Evolutionary conservation across 805 yeast genomes (phyloP).

Genomic region (Blastobotrys mokoenaii): DNA sequence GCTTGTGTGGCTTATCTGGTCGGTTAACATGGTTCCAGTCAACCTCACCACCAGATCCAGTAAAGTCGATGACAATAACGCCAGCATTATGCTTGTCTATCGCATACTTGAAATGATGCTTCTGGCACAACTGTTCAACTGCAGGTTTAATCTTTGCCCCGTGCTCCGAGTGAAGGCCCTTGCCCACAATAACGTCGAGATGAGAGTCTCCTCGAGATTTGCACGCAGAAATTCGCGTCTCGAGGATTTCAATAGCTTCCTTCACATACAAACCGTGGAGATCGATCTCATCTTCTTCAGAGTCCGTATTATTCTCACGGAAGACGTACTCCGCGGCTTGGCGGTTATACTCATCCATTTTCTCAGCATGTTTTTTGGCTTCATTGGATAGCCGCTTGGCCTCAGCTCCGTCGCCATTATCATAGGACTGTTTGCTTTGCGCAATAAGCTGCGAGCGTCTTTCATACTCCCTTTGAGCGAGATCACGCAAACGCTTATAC

Average conservation of each 20-base stretch:
- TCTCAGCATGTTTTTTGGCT: slow-evolving; percentile 48
- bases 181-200: slow-evolving; percentile 83
- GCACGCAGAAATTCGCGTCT: slow-evolving; percentile 62
- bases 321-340: slow-evolving; percentile 84
- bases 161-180: slow-evolving; percentile 81
- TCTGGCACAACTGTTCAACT: slow-evolving; percentile 64
- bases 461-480: slow-evolving; percentile 61
- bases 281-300: slow-evolving; percentile 81
- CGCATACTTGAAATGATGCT: slow-evolving; percentile 50
- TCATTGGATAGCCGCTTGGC: slow-evolving; percentile 69
- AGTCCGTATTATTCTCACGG: slow-evolving; percentile 78
- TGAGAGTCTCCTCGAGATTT: slow-evolving; percentile 48
- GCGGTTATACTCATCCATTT: slow-evolving; percentile 62
- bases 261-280: slow-evolving; percentile 85
- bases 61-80: slow-evolving; percentile 62
- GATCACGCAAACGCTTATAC: slow-evolving; percentile 52
- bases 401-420: slow-evolving; percentile 58
- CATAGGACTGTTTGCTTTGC: slow-evolving; percentile 70
- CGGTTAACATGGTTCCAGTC: slow-evolving; percentile 30
- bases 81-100: slow-evolving; percentile 72
- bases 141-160: slow-evolving; percentile 88
- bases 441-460: slow-evolving; percentile 47
- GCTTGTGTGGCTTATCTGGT: slow-evolving; percentile 15
- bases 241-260: slow-evolving; percentile 75
- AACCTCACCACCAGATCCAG: slow-evolving; percentile 31